Evolutionary conservation across 345 rosid genomes (phyloP).

Genomic region (Populus deltoides): DNA sequence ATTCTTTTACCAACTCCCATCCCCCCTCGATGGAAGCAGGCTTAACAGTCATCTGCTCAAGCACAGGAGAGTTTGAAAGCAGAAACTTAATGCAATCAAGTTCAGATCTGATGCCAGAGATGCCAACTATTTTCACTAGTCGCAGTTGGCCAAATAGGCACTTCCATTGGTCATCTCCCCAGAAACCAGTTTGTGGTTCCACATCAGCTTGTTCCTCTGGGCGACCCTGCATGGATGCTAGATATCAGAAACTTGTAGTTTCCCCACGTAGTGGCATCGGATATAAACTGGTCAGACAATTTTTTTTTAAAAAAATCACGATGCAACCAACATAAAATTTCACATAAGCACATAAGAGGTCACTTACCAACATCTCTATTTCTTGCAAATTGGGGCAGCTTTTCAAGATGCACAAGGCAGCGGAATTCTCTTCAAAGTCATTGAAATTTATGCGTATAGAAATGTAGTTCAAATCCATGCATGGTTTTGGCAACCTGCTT

Average conservation of each 20-base stretch:
- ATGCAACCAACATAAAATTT: neutral
- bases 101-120: constrained; percentile 45
- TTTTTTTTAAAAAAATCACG: neutral
- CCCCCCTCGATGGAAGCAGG: constrained; percentile 44
- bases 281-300: too few relatives aligned
- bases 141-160: constrained; percentile 47
- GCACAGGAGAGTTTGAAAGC: constrained; percentile 55
- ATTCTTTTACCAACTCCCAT: constrained; percentile 49
- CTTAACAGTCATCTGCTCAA: constrained; percentile 56
- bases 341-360: neutral
- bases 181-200: constrained; percentile 26
- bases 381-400: constrained; percentile 65
- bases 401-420: constrained; percentile 58
- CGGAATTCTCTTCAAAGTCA: constrained; percentile 51
- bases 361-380: constrained; percentile 56
- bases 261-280: neutral
- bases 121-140: constrained; percentile 42
- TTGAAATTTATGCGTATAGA: constrained; percentile 61
- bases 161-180: constrained; percentile 49
- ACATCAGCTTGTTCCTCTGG: constrained; percentile 38
- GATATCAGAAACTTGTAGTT: constrained; percentile 7
- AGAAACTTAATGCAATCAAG: constrained; percentile 55
- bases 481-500: constrained; percentile 45
- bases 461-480: constrained; percentile 58
- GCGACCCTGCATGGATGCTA: constrained; percentile 41